Base-by-base conservation (phyloP, 495 filamentous ascomycete genomes). In the Aspergillus nanangensis region DNA sequence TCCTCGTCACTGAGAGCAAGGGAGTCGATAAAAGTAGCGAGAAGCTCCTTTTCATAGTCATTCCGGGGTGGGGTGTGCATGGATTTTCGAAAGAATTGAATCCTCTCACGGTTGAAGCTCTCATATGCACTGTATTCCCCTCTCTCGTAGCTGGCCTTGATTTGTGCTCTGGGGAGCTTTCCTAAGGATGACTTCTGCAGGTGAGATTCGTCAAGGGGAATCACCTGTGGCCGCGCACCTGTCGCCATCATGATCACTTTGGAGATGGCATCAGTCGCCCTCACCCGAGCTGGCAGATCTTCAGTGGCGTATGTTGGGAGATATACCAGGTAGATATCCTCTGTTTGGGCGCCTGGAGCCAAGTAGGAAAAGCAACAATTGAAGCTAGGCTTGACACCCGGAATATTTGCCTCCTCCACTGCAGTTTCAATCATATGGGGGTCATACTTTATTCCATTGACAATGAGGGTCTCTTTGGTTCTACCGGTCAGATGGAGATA, bases 401-500 rank as follows among this genome's bases (percentile, higher is more conserved):
- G 43, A 27, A 74, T 52, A 4, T 47, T 18, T 3, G 61, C 64
- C 14, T 63, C 44, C 14, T 78, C 72, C 3, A 81, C 45, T 0
- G 65, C 59, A 1, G 50, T 42, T 37, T 78, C 65, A 3, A 79
- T 58, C 19, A 72, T 69, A 17, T 64, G 47, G 0, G 71, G 60
- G 21, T 47, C 33, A 37, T 69, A 63, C 4, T 79, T 80, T 38
- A 78, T 62, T 0, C 76, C 72, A 43, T 81, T 79, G 57, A 80
- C 66, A 41, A 52, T 78, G 41, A 82, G 77, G 10, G 67, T 48
- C 36, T 82, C 78, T 52, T 81, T 81, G 25, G 68, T 55, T 18
- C 78, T 65, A 7, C 79, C 78, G 9, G 61, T 62, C 35, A 82
- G 69, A 48, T 66, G 69, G 39, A 82, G 70, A 47, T 80, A 72